Conservation (phyloP, 1,284 basidiomycete genomes). For the Austropuccinia psidii region DNA sequence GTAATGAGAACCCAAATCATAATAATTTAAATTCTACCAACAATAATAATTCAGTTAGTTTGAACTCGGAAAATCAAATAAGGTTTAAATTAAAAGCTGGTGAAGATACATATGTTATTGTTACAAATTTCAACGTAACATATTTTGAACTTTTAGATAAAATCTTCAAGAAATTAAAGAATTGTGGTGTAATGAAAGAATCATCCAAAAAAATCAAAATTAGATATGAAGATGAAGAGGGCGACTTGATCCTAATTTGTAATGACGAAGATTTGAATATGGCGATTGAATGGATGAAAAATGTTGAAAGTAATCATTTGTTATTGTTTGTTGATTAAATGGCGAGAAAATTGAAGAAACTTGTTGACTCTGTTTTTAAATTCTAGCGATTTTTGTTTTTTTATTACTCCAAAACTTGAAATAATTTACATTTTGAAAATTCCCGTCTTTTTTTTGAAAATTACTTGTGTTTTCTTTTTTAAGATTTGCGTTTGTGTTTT, state of each 20-base stretch:
- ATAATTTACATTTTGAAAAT: too few relatives aligned
- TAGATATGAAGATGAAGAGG: slow-evolving; percentile 67
- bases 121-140: slow-evolving; percentile 67
- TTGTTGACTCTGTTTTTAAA: too few relatives aligned
- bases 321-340: slow-evolving; percentile 18
- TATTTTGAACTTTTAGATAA: slow-evolving; percentile 76
- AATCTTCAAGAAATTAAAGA: slow-evolving; percentile 81
- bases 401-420: too few relatives aligned
- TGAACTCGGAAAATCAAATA: slow-evolving; percentile 44
- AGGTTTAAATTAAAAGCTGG: slow-evolving; percentile 62
- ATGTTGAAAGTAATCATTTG: slow-evolving; percentile 1
- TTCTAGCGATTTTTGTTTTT: too few relatives aligned
- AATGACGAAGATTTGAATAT: slow-evolving; percentile 83
- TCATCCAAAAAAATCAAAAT: slow-evolving; percentile 71
- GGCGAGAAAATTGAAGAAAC: too few relatives aligned
- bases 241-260: slow-evolving; percentile 73
- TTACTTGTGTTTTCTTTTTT: too few relatives aligned
- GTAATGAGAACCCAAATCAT: slow-evolving; percentile 38
- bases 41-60: neutral
- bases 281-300: slow-evolving; percentile 59
- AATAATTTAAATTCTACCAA: neutral
- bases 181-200: slow-evolving; percentile 66
- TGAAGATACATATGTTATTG: slow-evolving; percentile 85
- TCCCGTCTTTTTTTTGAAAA: too few relatives aligned
- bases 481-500: too few relatives aligned